A percentile compares a stretch with the other conserved stretches of the same genome.
Evolutionary conservation across 805 yeast species (phyloP).

Genomic region (Yarrowia yakushimensis): DNA sequence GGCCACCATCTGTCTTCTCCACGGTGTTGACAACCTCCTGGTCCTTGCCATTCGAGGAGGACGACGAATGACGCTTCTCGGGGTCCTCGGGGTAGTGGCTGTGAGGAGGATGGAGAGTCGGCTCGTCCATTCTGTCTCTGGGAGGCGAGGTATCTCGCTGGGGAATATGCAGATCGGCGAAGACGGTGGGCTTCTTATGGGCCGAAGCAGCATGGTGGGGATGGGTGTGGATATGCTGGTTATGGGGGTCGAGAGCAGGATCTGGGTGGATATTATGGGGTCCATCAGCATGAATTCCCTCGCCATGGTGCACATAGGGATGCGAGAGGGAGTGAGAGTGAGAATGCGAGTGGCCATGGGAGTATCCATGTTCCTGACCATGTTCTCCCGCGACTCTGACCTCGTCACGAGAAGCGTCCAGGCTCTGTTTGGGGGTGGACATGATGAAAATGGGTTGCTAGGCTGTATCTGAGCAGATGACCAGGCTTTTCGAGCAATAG

Average conservation of each 20-base stretch:
- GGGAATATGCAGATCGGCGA: constrained; percentile 28
- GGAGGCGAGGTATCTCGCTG: constrained; percentile 29
- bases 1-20: background rate
- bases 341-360: background rate
- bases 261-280: constrained; percentile 29
- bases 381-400: background rate
- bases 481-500: constrained; percentile 11
- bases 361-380: constrained; percentile 1
- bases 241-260: constrained; percentile 37
- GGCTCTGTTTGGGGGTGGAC: background rate
- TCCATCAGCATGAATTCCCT: constrained; percentile 1
- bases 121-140: constrained; percentile 25
- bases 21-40: background rate
- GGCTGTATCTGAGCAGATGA: background rate
- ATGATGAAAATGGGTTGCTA: background rate
- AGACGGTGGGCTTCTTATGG: constrained; percentile 31
- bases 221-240: constrained; percentile 38
- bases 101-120: constrained; percentile 16
- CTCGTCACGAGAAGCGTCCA: background rate
- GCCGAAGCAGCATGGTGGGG: constrained; percentile 33
- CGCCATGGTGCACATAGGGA: constrained; percentile 7
- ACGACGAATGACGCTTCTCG: background rate
- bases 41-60: background rate
- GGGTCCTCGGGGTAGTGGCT: constrained; percentile 12
- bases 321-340: background rate